A percentile compares a stretch with the other conserved stretches of the same genome.
Conservation (phyloP, 2,329 filamentous ascomycete genomes). For the Beauveria caledonica region DNA sequence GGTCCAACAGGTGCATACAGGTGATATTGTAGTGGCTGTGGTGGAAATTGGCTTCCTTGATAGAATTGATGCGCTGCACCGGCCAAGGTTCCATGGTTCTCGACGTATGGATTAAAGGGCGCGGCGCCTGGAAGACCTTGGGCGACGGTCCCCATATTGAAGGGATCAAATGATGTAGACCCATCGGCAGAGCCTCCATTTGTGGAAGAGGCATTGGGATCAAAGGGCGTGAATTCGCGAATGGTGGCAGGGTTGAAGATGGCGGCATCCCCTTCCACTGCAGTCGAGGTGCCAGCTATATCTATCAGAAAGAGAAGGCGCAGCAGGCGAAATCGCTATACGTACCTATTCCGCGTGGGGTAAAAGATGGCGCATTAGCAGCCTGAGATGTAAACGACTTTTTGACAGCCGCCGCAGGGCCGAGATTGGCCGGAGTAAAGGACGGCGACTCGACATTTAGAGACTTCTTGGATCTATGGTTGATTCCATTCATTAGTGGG, state of each 20-base stretch:
- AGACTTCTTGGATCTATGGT: conserved; percentile 57
- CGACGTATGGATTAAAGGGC: conserved; percentile 65
- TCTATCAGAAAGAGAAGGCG: neutral
- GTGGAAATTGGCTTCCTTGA: conserved; percentile 45
- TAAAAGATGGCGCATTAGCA: conserved; percentile 81
- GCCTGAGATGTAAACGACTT: conserved; percentile 80
- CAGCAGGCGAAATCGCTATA: conserved; percentile 21
- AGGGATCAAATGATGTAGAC: conserved; percentile 49
- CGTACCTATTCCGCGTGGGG: conserved; percentile 53
- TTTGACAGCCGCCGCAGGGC: conserved; percentile 49
- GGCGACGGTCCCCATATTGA: conserved; percentile 48
- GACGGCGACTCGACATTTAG: conserved; percentile 95
- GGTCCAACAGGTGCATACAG: conserved; percentile 82
- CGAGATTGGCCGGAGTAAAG: conserved; percentile 64
- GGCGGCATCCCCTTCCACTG: conserved; percentile 34
- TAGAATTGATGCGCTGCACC: conserved; percentile 58
- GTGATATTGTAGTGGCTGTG: conserved; percentile 77
- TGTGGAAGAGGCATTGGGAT: conserved; percentile 28
- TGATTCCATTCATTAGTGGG: conserved; percentile 34
- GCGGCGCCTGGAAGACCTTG: conserved; percentile 39
- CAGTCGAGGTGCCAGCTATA: conserved; percentile 20
- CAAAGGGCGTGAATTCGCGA: conserved; percentile 54
- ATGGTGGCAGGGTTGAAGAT: conserved; percentile 50
- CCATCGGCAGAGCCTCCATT: conserved; percentile 32
- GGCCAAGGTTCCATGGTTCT: conserved; percentile 55